phyloP scores from a whole-genome alignment of 805 yeast genomes.

The Starmerella sp. region DNA sequence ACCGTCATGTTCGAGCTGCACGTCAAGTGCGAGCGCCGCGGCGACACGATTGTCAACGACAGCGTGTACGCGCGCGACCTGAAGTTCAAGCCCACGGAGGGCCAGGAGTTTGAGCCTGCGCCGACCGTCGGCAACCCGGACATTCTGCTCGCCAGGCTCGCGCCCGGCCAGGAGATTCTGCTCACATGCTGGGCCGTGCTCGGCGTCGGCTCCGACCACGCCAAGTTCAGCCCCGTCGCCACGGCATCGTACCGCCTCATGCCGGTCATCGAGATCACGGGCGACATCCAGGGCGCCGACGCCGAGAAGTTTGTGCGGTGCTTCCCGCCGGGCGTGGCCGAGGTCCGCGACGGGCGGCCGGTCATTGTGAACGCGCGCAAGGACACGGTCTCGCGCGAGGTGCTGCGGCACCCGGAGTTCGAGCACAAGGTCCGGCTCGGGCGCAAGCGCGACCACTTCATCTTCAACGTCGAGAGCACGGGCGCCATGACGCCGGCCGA shows the following conservation, averaged over 20 bases:
- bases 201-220: slow-evolving; percentile 91
- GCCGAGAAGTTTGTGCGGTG: slow-evolving; percentile 77
- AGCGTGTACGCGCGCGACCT: slow-evolving; percentile 82
- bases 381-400: slow-evolving; percentile 96
- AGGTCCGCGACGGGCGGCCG: slow-evolving; percentile 60
- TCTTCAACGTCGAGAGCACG: slow-evolving; percentile 85
- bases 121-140: slow-evolving; percentile 59
- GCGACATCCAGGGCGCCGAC: slow-evolving; percentile 63
- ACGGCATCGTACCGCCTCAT: slow-evolving; percentile 91
- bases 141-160: slow-evolving; percentile 76
- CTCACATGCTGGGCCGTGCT: slow-evolving; percentile 80
- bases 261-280: slow-evolving; percentile 54
- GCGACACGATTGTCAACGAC: slow-evolving; percentile 79
- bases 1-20: slow-evolving; percentile 76
- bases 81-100: slow-evolving; percentile 84
- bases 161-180: slow-evolving; percentile 95
- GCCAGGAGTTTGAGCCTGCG: slow-evolving; percentile 65
- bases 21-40: slow-evolving; percentile 73
- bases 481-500: slow-evolving; percentile 98
- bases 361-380: slow-evolving; percentile 78
- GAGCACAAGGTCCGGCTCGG: slow-evolving; percentile 83
- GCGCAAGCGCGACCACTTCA: slow-evolving; percentile 82
- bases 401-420: slow-evolving; percentile 84
- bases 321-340: slow-evolving; percentile 90
- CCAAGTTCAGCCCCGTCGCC: slow-evolving; percentile 93